These are phyloP conservation scores for Candida chilensis DNA, from an alignment of 805 yeast species.

Conservation along the genomic window DNA sequence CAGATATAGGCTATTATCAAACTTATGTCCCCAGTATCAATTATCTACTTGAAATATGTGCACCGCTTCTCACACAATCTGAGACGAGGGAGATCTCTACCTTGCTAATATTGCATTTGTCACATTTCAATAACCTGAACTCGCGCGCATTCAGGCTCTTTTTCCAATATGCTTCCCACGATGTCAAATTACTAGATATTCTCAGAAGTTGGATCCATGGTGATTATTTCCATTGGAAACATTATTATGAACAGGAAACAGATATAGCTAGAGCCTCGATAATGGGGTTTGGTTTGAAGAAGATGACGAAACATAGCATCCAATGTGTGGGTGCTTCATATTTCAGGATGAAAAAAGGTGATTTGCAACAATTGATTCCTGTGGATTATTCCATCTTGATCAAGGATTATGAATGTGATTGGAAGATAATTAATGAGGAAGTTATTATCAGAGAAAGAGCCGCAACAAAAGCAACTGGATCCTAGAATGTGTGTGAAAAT, in stretches of 20 bases:
- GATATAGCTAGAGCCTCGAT: slow-evolving; percentile 21
- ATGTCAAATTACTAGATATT: slow-evolving; percentile 7
- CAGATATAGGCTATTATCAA: slow-evolving; percentile 37
- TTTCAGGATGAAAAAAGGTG: slow-evolving; percentile 18
- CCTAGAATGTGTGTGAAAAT: background rate
- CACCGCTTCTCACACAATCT: slow-evolving; percentile 10
- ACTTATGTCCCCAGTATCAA: slow-evolving; percentile 46
- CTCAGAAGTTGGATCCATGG: slow-evolving; percentile 16
- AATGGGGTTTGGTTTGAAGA: slow-evolving; percentile 21
- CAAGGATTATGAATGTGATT: slow-evolving; percentile 9
- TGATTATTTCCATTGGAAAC: slow-evolving; percentile 21
- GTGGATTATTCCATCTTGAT: slow-evolving; percentile 12
- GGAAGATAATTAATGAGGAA: slow-evolving; percentile 14
- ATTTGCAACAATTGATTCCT: slow-evolving; percentile 16
- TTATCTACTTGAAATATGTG: slow-evolving; percentile 22
- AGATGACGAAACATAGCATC: slow-evolving; percentile 21
- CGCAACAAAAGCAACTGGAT: background rate
- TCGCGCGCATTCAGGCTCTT: slow-evolving; percentile 19
- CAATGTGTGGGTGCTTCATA: slow-evolving; percentile 16
- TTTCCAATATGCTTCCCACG: slow-evolving; percentile 13
- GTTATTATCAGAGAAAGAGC: slow-evolving; percentile 13
- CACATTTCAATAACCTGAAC: slow-evolving; percentile 26
- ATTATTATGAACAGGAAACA: slow-evolving; percentile 18
- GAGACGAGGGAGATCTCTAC: slow-evolving; percentile 31
- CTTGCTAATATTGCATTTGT: slow-evolving; percentile 32